Evolutionary conservation across 129 eudicot species (phyloP).

Genomic region (Heracleum sosnowskyi): DNA sequence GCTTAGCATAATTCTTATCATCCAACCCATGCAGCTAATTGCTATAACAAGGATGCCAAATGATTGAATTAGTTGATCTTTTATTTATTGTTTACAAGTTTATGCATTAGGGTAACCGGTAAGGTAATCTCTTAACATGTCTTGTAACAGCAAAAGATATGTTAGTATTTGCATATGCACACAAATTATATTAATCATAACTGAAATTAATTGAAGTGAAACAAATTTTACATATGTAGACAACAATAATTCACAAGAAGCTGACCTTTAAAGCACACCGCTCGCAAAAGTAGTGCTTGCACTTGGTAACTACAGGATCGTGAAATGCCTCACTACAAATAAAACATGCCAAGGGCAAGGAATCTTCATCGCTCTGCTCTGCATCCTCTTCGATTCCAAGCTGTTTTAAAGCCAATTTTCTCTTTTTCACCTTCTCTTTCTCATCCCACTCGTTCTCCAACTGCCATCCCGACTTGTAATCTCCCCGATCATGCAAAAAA

Average conservation of each 20-base stretch:
- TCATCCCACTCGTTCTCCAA: slow-evolving; percentile 95
- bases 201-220: not conserved
- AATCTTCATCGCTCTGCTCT: slow-evolving; percentile 41
- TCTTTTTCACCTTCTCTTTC: slow-evolving; percentile 60
- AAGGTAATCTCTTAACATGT: not conserved
- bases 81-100: not conserved
- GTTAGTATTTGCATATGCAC: not conserved
- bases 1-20: too few relatives aligned
- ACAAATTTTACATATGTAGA: not conserved
- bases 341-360: slow-evolving; percentile 85
- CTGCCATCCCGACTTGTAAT: slow-evolving; percentile 97
- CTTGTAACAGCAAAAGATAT: not conserved
- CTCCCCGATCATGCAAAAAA: slow-evolving; percentile 98
- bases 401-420: slow-evolving; percentile 59
- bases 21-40: too few relatives aligned
- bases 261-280: slow-evolving; percentile 90
- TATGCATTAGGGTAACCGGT: not conserved
- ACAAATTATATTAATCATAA: not conserved
- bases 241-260: not conserved
- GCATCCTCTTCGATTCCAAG: slow-evolving; percentile 47
- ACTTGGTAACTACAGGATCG: slow-evolving; percentile 78
- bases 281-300: slow-evolving; percentile 97
- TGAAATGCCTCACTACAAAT: slow-evolving; percentile 86
- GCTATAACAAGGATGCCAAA: too few relatives aligned
- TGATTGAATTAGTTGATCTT: too few relatives aligned